phyloP scores from a whole-genome alignment of 2,329 filamentous ascomycete species.

The Waltergamsia citrina region DNA sequence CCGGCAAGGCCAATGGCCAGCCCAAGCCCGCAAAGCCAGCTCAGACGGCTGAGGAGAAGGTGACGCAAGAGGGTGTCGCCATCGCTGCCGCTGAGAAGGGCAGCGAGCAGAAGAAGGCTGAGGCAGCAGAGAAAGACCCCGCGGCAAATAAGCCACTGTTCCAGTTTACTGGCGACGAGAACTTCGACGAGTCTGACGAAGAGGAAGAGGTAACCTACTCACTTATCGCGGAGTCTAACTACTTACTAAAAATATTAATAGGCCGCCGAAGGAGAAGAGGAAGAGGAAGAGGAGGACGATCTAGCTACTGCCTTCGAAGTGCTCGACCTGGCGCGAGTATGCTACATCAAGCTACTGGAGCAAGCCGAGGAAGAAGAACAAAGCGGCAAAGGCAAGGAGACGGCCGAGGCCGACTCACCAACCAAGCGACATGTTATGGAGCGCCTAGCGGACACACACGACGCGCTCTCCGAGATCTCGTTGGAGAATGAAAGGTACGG shows the following conservation, averaged over 20 bases:
- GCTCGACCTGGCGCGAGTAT: constrained; percentile 66
- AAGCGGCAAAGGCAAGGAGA: constrained; percentile 28
- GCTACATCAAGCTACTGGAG: constrained; percentile 48
- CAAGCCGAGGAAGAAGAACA: constrained; percentile 22
- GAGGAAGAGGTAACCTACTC: constrained; percentile 50
- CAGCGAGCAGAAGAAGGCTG: constrained; percentile 24
- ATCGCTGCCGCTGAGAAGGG: constrained; percentile 34
- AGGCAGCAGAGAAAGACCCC: constrained; percentile 22
- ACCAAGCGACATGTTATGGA: constrained; percentile 60
- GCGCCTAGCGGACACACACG: constrained; percentile 84
- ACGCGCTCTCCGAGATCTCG: constrained; percentile 92
- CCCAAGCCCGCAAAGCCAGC: constrained; percentile 30
- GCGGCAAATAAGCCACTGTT: constrained; percentile 66
- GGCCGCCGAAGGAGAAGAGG: constrained; percentile 28
- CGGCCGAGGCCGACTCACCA: constrained; percentile 27
- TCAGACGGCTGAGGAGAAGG: constrained; percentile 28
- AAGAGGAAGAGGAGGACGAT: constrained; percentile 60
- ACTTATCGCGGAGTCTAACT: background rate
- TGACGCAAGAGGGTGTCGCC: constrained; percentile 35
- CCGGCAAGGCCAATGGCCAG: constrained; percentile 25
- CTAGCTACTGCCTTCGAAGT: constrained; percentile 75
- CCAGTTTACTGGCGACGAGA: constrained; percentile 89
- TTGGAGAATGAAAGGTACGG: constrained; percentile 78
- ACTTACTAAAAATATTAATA: constrained; percentile 1
- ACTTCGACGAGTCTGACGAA: constrained; percentile 77